Evolutionary conservation across 2,329 filamentous ascomycete genomes (phyloP), one percentile per base, ranked within the genome.

Genomic region (Domatiomyces catenatus): DNA sequence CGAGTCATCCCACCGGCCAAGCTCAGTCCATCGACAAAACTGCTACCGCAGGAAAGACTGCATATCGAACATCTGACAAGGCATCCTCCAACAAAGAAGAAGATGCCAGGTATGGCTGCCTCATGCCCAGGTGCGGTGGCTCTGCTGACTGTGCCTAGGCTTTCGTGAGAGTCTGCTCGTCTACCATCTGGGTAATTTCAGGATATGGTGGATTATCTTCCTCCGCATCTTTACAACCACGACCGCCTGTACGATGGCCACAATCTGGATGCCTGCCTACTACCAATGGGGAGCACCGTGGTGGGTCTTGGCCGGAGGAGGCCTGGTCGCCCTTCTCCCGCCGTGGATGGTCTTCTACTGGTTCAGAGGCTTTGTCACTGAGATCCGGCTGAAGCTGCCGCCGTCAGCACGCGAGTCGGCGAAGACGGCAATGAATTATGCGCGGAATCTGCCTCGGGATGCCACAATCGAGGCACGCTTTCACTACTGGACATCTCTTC

Each of bases 221-320:
- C 65, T 85, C 54, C 86, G 87, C 60, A 68, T 90, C 50, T 80
- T 80, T 1, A 81, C 82, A 2, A 73, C 92, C 42, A 77, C 87
- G 54, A 65, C 84, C 42, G 82, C 83, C 50, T 74, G 73, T 19
- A 78, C 83, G 58, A 85, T 85, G 59, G 74, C 72, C 56, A 66
- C 82, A 48, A 67, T 86, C 22, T 72, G 81, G 47, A 77, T 76
- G 0, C 84, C 83, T 0, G 68, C 71, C 18, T 81, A 80, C 57
- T 69, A 64, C 48, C 61, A 66, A 2, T 63, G 64, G n/a, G 68
- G 70, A 8, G 66, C 65, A 42, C 66, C 54, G 17, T n/a, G 52
- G 10, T 57, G 47, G 49, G 47, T 52, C n/a, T 49, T 58, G 8
- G 52, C 52, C 19, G 44, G 50, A 59, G 50, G 52, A 26, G 46